These are phyloP conservation scores for Talaromyces adpressus DNA, from an alignment of 495 filamentous ascomycete genomes.

Conservation along the genomic window DNA sequence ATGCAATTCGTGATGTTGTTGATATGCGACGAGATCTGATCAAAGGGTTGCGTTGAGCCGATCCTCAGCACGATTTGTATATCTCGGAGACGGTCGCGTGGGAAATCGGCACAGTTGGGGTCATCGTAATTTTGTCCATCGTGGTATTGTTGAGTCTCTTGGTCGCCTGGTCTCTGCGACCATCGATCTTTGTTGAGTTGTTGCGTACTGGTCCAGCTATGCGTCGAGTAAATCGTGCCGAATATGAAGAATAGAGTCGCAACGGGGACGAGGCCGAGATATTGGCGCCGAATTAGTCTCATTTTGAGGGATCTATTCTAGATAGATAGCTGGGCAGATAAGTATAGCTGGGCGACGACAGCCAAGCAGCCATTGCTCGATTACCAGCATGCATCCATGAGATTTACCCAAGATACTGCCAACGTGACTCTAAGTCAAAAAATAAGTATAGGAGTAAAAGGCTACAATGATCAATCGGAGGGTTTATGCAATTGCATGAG, in stretches of 20 bases:
- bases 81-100: constrained; percentile 19
- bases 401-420: background rate
- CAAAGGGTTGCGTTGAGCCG: constrained; percentile 25
- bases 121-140: constrained; percentile 7
- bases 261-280: background rate
- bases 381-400: background rate
- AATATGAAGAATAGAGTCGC: background rate
- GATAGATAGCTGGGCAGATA: background rate
- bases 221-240: background rate
- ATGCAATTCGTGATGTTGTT: constrained; percentile 31
- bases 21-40: constrained; percentile 25
- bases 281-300: background rate
- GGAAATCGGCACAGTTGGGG: constrained; percentile 28
- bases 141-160: background rate
- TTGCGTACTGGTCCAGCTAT: background rate
- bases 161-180: background rate
- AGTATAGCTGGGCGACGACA: background rate
- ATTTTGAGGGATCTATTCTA: background rate
- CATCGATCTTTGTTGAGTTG: background rate
- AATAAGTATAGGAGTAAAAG: background rate
- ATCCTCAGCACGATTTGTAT: constrained; percentile 34
- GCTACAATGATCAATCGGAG: background rate
- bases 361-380: background rate
- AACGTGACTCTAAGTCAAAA: background rate
- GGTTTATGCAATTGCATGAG: background rate